phyloP scores from a whole-genome alignment of 2,329 filamentous ascomycete genomes.

The Beauveria bassiana region DNA sequence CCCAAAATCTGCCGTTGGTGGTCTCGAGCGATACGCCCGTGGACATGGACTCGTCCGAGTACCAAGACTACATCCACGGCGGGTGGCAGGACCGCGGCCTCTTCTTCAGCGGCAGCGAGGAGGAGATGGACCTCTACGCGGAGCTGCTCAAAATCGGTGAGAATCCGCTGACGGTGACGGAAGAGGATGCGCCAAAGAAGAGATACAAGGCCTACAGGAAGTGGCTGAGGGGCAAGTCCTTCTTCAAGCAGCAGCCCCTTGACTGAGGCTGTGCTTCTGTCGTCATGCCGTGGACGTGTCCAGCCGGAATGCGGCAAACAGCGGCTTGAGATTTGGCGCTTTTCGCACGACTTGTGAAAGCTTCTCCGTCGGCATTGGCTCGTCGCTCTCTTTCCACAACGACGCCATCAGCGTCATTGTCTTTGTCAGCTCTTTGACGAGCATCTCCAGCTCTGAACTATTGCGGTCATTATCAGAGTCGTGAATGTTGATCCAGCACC shows the following conservation, averaged over 20 bases:
- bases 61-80: slow-evolving; percentile 72
- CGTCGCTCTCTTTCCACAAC: slow-evolving; percentile 12
- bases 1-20: slow-evolving; percentile 79
- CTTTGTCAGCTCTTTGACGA: slow-evolving; percentile 27
- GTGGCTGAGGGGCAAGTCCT: slow-evolving; percentile 88
- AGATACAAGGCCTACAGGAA: slow-evolving; percentile 94
- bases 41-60: slow-evolving; percentile 55
- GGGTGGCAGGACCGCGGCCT: slow-evolving; percentile 54
- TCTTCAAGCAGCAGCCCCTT: slow-evolving; percentile 83
- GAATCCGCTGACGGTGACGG: slow-evolving; percentile 78
- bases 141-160: slow-evolving; percentile 71
- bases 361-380: not conserved
- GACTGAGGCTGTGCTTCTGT: slow-evolving; percentile 30
- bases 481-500: slow-evolving; percentile 55
- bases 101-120: slow-evolving; percentile 41
- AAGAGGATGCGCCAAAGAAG: slow-evolving; percentile 85
- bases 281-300: not conserved
- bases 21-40: slow-evolving; percentile 59
- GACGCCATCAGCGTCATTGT: slow-evolving; percentile 28
- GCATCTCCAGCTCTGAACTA: not conserved
- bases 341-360: slow-evolving; percentile 11
- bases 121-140: slow-evolving; percentile 51
- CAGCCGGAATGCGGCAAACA: slow-evolving; percentile 12
- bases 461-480: slow-evolving; percentile 20
- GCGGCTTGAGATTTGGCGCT: slow-evolving; percentile 17